Evolutionary conservation across 352 stramenopile genomes (phyloP).

Genomic region (Pythium periplocum): DNA sequence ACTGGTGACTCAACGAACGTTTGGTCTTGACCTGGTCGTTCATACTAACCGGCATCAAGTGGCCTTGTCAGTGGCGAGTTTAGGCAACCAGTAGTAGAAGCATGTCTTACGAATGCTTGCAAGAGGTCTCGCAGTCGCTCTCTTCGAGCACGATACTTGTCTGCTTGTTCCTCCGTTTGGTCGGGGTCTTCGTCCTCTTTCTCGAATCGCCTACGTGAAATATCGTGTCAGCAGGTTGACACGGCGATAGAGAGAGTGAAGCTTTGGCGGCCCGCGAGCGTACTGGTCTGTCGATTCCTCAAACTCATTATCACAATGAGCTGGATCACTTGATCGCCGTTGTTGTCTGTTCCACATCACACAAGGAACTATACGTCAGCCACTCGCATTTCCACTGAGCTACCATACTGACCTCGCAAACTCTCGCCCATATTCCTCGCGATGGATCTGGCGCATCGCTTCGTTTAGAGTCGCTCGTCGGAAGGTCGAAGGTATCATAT

Average conservation of each 20-base stretch:
- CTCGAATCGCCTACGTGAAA: neutral
- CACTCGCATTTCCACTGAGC: neutral
- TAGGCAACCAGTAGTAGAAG: too few relatives aligned
- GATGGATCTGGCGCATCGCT: slow-evolving; percentile 38
- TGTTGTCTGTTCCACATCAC: slow-evolving; percentile 14
- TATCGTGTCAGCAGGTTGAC: too few relatives aligned
- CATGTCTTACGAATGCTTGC: slow-evolving; percentile 7
- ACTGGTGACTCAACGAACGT: too few relatives aligned
- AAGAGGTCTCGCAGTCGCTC: slow-evolving; percentile 18
- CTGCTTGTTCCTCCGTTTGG: neutral
- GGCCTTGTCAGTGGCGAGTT: too few relatives aligned
- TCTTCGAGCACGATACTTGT: slow-evolving; percentile 4
- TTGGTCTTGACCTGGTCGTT: too few relatives aligned
- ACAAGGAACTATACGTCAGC: neutral
- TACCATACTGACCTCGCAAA: slow-evolving; percentile 36
- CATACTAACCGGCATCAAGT: too few relatives aligned
- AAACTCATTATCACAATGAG: too few relatives aligned
- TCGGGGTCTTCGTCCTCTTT: slow-evolving; percentile 4
- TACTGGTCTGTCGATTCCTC: too few relatives aligned
- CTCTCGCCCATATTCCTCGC: slow-evolving; percentile 44
- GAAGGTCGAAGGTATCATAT: slow-evolving; percentile 59
- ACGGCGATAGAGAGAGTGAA: too few relatives aligned
- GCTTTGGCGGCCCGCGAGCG: too few relatives aligned
- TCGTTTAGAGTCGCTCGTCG: slow-evolving; percentile 23
- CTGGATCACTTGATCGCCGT: slow-evolving; percentile 3